Conservation (phyloP, 805 yeast species). For the Komagataella pseudopastoris region DNA sequence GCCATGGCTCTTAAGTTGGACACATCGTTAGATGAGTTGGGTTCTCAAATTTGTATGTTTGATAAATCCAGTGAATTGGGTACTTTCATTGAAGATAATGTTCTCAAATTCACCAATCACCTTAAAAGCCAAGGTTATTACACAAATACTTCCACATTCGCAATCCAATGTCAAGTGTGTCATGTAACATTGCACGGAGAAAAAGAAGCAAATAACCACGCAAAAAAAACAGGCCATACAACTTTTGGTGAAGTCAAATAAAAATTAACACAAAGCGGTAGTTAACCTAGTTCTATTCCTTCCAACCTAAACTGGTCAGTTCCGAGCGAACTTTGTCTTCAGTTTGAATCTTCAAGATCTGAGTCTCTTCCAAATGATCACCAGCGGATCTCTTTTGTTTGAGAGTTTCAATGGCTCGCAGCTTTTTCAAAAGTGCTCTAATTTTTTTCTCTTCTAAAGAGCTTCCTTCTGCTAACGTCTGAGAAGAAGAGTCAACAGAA, state of each 20-base stretch:
- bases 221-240: conserved; percentile 44
- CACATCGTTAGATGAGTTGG: conserved; percentile 12
- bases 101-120: conserved; percentile 23
- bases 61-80: conserved; percentile 17
- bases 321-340: conserved; percentile 74
- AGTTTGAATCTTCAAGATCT: conserved; percentile 75
- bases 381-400: conserved; percentile 76
- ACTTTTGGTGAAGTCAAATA: conserved; percentile 41
- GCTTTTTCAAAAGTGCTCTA: conserved; percentile 79
- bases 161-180: conserved; percentile 46
- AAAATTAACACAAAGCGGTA: background rate
- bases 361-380: conserved; percentile 86
- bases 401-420: conserved; percentile 88
- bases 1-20: conserved; percentile 28
- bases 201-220: conserved; percentile 50
- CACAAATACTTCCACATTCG: conserved; percentile 50
- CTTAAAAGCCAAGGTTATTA: conserved; percentile 41
- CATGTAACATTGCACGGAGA: conserved; percentile 42
- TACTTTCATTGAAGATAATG: conserved; percentile 19
- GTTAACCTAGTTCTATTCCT: conserved; percentile 6
- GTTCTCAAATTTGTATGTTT: conserved; percentile 28
- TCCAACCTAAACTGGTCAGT: conserved; percentile 59
- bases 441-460: conserved; percentile 87
- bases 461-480: conserved; percentile 46
- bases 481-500: conserved; percentile 16